phyloP scores from a whole-genome alignment of 1,284 basidiomycete genomes.

The Psilocybe mexicana region DNA sequence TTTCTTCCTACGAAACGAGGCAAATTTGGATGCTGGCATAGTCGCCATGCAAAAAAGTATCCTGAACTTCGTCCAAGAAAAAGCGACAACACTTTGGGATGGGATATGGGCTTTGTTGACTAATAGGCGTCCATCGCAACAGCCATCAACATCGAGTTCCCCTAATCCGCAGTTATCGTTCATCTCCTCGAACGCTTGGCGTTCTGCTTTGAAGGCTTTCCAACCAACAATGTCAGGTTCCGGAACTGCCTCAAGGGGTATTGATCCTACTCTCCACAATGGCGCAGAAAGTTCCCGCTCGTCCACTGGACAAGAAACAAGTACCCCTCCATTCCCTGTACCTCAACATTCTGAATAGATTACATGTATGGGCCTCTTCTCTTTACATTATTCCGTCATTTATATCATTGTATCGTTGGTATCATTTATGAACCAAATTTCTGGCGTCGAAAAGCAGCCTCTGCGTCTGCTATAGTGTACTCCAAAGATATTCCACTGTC shows the following conservation, averaged over 20 bases:
- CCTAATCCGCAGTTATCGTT: slow-evolving; percentile 20
- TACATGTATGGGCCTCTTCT: neutral
- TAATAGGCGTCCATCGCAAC: slow-evolving; percentile 13
- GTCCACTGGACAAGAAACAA: slow-evolving; percentile 8
- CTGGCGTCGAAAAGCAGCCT: slow-evolving; percentile 73
- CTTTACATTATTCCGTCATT: slow-evolving; percentile 9
- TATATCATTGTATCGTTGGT: neutral
- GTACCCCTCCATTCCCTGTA: slow-evolving; percentile 33
- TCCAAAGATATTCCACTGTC: slow-evolving; percentile 74
- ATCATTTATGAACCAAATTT: slow-evolving; percentile 43
- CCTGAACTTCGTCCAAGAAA: slow-evolving; percentile 51
- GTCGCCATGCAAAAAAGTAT: slow-evolving; percentile 52
- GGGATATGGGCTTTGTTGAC: slow-evolving; percentile 40
- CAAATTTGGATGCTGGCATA: slow-evolving; percentile 66
- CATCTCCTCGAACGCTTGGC: slow-evolving; percentile 18
- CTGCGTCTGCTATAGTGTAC: slow-evolving; percentile 75
- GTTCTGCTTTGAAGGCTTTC: slow-evolving; percentile 20
- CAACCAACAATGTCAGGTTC: slow-evolving; percentile 17
- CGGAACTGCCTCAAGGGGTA: slow-evolving; percentile 10
- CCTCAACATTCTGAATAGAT: slow-evolving; percentile 29
- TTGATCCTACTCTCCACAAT: neutral
- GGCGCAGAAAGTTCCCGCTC: slow-evolving; percentile 14
- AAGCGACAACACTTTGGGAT: slow-evolving; percentile 48
- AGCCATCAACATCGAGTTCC: slow-evolving; percentile 10
- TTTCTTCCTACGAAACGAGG: slow-evolving; percentile 65